Evolutionary conservation across 768 basidiomycete species (phyloP).

Genomic region (Kwoniella mangroviensis): DNA sequence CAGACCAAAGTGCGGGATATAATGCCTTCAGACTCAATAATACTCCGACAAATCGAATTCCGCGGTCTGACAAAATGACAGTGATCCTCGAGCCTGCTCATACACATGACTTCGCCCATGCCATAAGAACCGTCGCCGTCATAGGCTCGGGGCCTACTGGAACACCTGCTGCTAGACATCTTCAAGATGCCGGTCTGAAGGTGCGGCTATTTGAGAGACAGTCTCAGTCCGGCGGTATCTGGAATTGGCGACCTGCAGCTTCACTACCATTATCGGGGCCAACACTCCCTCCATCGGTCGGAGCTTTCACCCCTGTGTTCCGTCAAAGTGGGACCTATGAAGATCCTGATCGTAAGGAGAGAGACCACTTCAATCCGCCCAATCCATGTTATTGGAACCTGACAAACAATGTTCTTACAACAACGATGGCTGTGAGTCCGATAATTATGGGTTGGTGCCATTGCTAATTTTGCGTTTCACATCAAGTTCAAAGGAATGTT

Average conservation of each 20-base stretch:
- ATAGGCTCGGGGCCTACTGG: constrained; percentile 48
- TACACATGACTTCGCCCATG: constrained; percentile 16
- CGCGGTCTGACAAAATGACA: not conserved
- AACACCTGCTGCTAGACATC: constrained; percentile 31
- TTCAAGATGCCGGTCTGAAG: constrained; percentile 34
- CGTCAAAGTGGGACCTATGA: not conserved
- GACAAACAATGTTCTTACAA: constrained; percentile 41
- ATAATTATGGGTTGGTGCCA: no score
- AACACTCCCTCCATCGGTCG: constrained; percentile 35
- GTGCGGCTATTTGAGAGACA: constrained; percentile 44
- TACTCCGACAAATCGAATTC: no score
- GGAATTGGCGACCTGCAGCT: constrained; percentile 29
- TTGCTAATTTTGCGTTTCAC: no score
- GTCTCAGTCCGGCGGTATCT: constrained; percentile 32
- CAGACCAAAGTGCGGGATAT: no score
- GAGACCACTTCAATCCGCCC: constrained; percentile 32
- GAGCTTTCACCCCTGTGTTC: constrained; percentile 29
- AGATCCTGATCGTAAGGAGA: constrained; percentile 4
- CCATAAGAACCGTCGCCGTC: constrained; percentile 38
- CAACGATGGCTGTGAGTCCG: constrained; percentile 31
- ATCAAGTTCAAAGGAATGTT: constrained; percentile 36
- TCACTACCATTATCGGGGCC: constrained; percentile 28
- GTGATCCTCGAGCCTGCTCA: not conserved
- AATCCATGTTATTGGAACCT: constrained; percentile 38
- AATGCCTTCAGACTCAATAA: no score